Evolutionary conservation across 1,284 basidiomycete genomes (phyloP).

Genomic region (Mycena sp.): DNA sequence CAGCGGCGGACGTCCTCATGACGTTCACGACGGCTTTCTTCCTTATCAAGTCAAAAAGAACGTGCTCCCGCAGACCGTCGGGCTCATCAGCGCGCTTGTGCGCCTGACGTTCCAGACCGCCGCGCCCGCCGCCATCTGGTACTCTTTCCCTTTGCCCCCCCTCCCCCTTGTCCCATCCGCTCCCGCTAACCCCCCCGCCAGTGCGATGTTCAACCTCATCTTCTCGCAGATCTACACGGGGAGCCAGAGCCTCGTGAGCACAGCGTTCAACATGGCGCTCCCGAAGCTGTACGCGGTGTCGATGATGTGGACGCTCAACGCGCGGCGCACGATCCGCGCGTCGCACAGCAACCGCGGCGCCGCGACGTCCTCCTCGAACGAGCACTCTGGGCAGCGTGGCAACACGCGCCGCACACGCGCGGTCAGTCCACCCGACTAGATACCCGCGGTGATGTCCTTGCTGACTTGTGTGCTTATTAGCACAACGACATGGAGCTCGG

Average conservation of each 20-base stretch:
- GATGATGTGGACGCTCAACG: conserved; percentile 31
- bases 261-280: too few relatives aligned
- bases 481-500: not conserved
- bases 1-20: conserved; percentile 44
- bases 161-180: not conserved
- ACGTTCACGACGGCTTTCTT: conserved; percentile 42
- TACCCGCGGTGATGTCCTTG: not conserved
- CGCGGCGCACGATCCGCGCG: conserved; percentile 22
- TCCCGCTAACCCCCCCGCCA: conserved; percentile 20
- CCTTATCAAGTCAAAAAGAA: conserved; percentile 41
- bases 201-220: conserved; percentile 46
- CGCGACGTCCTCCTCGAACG: conserved; percentile 4
- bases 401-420: not conserved
- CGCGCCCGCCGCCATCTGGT: conserved; percentile 47
- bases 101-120: conserved; percentile 47
- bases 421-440: not conserved
- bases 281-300: conserved; percentile 41
- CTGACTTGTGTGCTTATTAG: not conserved
- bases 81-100: conserved; percentile 41
- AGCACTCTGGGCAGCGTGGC: conserved; percentile 2
- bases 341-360: not conserved
- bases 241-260: conserved; percentile 21
- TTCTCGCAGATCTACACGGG: conserved; percentile 44
- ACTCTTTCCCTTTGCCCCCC: conserved; percentile 1
- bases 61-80: conserved; percentile 41